phyloP scores from a whole-genome alignment of 495 filamentous ascomycete genomes.

The Monascus purpureus region DNA sequence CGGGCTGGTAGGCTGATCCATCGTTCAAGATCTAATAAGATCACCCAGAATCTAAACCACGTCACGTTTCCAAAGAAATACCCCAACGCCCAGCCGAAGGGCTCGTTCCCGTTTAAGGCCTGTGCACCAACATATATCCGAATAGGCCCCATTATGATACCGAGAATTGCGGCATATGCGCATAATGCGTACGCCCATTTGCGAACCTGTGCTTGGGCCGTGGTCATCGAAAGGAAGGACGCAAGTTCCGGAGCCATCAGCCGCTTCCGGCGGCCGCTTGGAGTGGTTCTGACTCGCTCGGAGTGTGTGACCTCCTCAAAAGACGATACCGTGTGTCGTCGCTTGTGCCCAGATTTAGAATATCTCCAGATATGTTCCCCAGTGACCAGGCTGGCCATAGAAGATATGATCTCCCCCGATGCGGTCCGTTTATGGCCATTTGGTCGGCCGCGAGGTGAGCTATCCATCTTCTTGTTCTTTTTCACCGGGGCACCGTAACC shows the following conservation, averaged over 20 bases:
- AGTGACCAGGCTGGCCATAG: conserved; percentile 9
- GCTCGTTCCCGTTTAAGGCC: conserved; percentile 61
- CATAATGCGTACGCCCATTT: conserved; percentile 76
- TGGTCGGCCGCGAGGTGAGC: background rate
- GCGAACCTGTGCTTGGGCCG: conserved; percentile 54
- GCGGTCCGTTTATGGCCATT: conserved; percentile 5
- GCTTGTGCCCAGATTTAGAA: conserved; percentile 7
- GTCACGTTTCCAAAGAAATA: conserved; percentile 77
- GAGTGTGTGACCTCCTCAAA: conserved; percentile 20
- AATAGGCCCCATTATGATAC: conserved; percentile 55
- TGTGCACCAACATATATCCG: conserved; percentile 48
- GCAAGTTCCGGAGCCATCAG: conserved; percentile 51
- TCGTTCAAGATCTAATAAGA: conserved; percentile 47
- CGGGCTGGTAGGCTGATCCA: conserved; percentile 66
- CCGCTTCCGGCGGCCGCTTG: conserved; percentile 52
- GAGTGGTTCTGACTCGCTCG: conserved; percentile 35
- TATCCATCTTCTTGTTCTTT: conserved; percentile 16
- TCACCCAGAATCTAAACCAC: conserved; percentile 49
- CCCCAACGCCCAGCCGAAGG: conserved; percentile 80
- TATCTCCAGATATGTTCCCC: conserved; percentile 14
- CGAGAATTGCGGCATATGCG: conserved; percentile 51
- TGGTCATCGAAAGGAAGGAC: conserved; percentile 67
- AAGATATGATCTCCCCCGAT: conserved; percentile 6
- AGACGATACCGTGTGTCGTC: conserved; percentile 41
- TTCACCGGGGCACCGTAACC: conserved; percentile 6